phyloP scores from a whole-genome alignment of 192 early-diverging fungal species.

The Coemansia sp. region DNA sequence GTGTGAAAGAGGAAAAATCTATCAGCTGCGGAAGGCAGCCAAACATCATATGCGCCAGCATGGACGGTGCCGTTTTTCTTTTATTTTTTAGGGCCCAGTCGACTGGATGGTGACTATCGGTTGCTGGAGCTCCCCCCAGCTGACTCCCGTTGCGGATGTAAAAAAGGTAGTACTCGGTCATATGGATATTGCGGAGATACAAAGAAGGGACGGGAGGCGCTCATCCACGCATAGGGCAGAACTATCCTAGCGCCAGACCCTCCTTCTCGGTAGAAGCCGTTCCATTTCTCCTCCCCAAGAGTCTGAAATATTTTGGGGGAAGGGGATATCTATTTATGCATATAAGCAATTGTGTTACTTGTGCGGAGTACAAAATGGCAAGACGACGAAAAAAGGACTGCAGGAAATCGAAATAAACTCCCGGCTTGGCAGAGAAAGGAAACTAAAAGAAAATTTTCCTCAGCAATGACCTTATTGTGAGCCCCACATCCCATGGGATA shows the following conservation, averaged over 20 bases:
- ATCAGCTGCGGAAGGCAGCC: not conserved
- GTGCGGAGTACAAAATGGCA: not conserved
- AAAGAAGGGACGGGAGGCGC: not conserved
- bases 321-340: not conserved
- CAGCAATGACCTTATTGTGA: not conserved
- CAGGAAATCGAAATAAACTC: constrained; percentile 6
- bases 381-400: not conserved
- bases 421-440: constrained; percentile 2
- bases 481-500: constrained; percentile 5
- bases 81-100: not conserved
- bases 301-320: too few species aligned
- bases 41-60: not conserved
- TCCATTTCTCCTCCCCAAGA: not conserved
- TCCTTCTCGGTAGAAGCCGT: not conserved
- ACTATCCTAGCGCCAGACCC: constrained; percentile 1
- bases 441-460: not conserved
- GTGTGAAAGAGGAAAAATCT: not conserved
- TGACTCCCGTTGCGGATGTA: not conserved
- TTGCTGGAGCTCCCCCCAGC: not conserved
- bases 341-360: not conserved
- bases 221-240: constrained; percentile 5
- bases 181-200: constrained; percentile 3
- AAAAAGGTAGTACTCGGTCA: not conserved
- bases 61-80: not conserved
- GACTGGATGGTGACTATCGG: not conserved